Base-by-base conservation (phyloP, 352 stramenopile genomes). In the Phytophthora kernoviae region DNA sequence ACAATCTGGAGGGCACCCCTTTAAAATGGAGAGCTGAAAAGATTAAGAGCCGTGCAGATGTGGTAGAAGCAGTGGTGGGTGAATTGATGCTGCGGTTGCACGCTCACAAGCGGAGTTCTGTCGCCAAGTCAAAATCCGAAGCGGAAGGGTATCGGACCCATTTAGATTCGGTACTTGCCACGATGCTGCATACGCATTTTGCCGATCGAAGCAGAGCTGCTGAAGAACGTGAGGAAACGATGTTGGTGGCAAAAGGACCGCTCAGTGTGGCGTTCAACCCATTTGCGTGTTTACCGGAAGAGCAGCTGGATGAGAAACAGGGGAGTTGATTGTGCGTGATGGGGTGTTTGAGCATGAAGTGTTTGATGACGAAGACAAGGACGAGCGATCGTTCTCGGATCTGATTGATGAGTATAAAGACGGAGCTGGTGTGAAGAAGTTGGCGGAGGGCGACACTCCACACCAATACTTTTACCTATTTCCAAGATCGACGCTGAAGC, bases 171-270 rank as follows among this genome's bases (percentile, higher is more conserved):
- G 24, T 93, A 15, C 6, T 91, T 17, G 68, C 79, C 30, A 65
- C 61, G 2, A 88, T 87, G 76, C 54, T 91, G 14, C 70, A 81
- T 15, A 36, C 69, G 34, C 81, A 93, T 39, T 93, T 93, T 60
- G 75, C 54, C 18, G 75, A 79, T 5, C 50, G 72, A 8, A 67
- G 66, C 1, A 63, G 60, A 3, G 57, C 61, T 10, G 41, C 36
- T 0, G 42, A 67, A n/a, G 40, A 59, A 36, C 60, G 63, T 26
- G 62, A 42, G 8, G 62, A 76, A 37, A 62, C 50, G 0, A 32
- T 40, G 15, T 39, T 68, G 57, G 42, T 26, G 8, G 65, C 61
- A 1, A 73, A 66, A 48, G 76, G 77, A 0, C 80, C 76, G 8
- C 44, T 89, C 9, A 66, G 46, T 18, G 65, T 84, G 0, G 69